Conservation (phyloP, 2,329 filamentous ascomycete species). For the Monilinia polystroma region DNA sequence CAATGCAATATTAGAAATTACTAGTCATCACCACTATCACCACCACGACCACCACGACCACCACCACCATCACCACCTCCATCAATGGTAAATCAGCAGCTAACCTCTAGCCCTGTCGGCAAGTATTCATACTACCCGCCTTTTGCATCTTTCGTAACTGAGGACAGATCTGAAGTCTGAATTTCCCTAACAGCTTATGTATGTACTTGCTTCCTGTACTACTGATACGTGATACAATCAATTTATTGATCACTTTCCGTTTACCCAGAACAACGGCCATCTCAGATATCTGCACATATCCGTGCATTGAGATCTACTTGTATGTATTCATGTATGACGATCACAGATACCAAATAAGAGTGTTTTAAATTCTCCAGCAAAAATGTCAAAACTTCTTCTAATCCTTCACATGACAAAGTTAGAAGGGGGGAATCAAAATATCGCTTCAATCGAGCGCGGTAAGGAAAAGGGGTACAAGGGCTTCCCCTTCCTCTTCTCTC, state of each 20-base stretch:
- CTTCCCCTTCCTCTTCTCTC: no score
- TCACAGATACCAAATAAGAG: not conserved
- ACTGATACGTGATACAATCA: not conserved
- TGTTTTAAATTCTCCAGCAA: not conserved
- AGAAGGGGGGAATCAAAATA: conserved; percentile 15
- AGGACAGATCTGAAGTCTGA: not conserved
- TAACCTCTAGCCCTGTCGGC: no score
- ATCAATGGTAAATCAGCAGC: no score
- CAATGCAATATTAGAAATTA: no score
- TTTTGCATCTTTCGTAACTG: no score
- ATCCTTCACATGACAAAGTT: conserved; percentile 30
- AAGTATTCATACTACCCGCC: no score
- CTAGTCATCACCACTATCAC: no score
- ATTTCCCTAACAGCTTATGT: not conserved
- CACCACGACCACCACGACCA: no score
- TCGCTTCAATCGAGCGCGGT: no score
- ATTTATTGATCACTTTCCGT: not conserved
- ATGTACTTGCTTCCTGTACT: no score
- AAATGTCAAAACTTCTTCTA: not conserved
- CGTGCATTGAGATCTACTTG: conserved; percentile 12
- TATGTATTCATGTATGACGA: not conserved
- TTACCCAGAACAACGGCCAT: conserved; percentile 15
- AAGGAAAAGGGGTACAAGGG: no score
- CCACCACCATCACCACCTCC: no score
- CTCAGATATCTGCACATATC: conserved; percentile 14